These are phyloP conservation scores for Amanita phalloides DNA, from an alignment of 768 basidiomycete species.

Conservation along the genomic window DNA sequence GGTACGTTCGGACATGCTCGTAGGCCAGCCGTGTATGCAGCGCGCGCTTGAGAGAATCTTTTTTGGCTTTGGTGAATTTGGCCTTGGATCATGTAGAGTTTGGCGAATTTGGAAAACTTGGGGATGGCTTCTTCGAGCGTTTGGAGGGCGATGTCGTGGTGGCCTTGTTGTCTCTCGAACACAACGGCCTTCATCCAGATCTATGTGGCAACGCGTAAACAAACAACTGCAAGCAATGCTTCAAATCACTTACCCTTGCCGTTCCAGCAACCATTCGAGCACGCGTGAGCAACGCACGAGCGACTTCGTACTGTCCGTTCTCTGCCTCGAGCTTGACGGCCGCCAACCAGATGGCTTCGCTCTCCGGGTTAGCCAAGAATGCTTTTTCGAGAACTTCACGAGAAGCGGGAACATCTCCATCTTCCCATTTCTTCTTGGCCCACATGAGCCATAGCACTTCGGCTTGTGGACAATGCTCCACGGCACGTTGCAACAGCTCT, in stretches of 20 bases:
- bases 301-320: constrained; percentile 83
- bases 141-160: constrained; percentile 60
- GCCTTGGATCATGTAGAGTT: constrained; percentile 95
- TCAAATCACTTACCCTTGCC: constrained; percentile 53
- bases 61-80: constrained; percentile 67
- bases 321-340: constrained; percentile 96
- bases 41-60: constrained; percentile 59
- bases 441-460: constrained; percentile 97
- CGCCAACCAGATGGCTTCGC: constrained; percentile 95
- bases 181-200: constrained; percentile 99
- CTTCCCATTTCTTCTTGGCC: constrained; percentile 91
- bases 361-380: constrained; percentile 92
- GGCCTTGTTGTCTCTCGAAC: constrained; percentile 85
- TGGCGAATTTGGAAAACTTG: constrained; percentile 84
- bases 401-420: constrained; percentile 83
- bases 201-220: constrained; percentile 26
- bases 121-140: constrained; percentile 64
- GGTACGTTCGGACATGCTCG: constrained; percentile 82
- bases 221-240: neutral
- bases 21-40: constrained; percentile 73
- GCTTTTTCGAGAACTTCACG: constrained; percentile 82
- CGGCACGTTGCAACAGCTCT: constrained; percentile 72
- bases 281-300: constrained; percentile 76
- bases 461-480: constrained; percentile 87
- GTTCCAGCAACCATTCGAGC: constrained; percentile 90